Evolutionary conservation across 306 rosid genomes (phyloP).

Genomic region (Crataegus laevigata): DNA sequence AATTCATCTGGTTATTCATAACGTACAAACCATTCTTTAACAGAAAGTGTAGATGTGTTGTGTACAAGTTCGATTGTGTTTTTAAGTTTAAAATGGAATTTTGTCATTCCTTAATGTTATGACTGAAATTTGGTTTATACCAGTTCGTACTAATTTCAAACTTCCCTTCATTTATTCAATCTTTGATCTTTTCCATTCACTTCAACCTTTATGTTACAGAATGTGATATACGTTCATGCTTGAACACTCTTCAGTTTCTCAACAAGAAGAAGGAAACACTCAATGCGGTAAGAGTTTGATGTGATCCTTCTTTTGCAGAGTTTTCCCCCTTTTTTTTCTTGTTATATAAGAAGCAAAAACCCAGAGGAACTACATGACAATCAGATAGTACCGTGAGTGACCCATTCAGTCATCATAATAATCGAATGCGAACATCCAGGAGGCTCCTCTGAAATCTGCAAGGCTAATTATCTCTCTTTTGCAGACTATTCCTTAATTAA

Average conservation of each 20-base stretch:
- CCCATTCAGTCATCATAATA: too few relatives aligned
- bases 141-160: not conserved
- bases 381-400: too few relatives aligned
- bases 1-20: not conserved
- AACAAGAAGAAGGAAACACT: slow-evolving; percentile 78
- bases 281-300: slow-evolving; percentile 51
- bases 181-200: slow-evolving; percentile 15
- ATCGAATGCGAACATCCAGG: too few relatives aligned
- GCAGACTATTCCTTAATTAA: not conserved
- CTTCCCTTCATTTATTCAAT: not conserved
- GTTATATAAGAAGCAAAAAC: too few relatives aligned
- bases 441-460: too few relatives aligned
- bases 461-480: too few relatives aligned
- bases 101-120: not conserved
- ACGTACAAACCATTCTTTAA: not conserved
- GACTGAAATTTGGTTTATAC: not conserved
- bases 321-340: not conserved
- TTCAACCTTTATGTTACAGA: slow-evolving; percentile 37
- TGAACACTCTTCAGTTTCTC: slow-evolving; percentile 92
- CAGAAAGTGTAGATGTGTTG: not conserved
- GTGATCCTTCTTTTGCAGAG: not conserved
- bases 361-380: too few relatives aligned
- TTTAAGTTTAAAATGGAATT: not conserved
- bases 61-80: not conserved
- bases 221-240: slow-evolving; percentile 95